Evolutionary conservation across 2,329 filamentous ascomycete species (phyloP), one percentile per base, ranked within the genome.

Genomic region (Penicillium sp.): DNA sequence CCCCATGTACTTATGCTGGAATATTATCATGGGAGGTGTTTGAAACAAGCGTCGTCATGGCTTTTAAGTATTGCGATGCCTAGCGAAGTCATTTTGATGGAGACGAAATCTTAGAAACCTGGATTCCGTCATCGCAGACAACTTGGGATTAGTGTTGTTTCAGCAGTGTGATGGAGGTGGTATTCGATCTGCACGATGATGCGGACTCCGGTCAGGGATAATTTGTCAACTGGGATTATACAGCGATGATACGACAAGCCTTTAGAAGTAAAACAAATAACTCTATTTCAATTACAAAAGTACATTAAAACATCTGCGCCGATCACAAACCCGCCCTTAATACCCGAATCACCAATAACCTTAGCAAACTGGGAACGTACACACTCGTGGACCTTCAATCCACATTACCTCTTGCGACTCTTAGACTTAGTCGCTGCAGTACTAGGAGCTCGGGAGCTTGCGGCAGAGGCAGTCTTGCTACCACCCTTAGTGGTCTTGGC

Each of bases 371-470:
- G 19, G 12, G 21, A 32, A 50, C 42, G 15, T 33, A 38, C 47
- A 45, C 29, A 28, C 29, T n/a, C 7, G 9, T 43, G 13, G 28
- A 24, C 29, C 6, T 15, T 31, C 31, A 33, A 42, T 48, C 26
- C 46, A 43, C 22, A 39, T 70, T 67, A 75, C 60, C 69, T 77
- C 71, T 76, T 78, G 51, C 69, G 73, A 41, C 70, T 65, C 59
- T 74, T 77, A 28, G 69, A 69, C 65, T 79, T 75, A 54, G 68
- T 63, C 60, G 75, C 71, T 29, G 81, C 82, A 24, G 96, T 88
- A 66, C 93, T 97, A 5, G 85, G 91, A 15, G 90, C 90, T 55
- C 93, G 80, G 6, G 90, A 96, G 0, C 84, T 86, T 5, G 83
- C 78, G 4, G 84, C 79, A 1, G 89, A 93, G 49, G 80, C 86